Evolutionary conservation across 2,329 filamentous ascomycete species (phyloP), one percentile per base, ranked within the genome.

Genomic region (Ophiostoma perfectum): DNA sequence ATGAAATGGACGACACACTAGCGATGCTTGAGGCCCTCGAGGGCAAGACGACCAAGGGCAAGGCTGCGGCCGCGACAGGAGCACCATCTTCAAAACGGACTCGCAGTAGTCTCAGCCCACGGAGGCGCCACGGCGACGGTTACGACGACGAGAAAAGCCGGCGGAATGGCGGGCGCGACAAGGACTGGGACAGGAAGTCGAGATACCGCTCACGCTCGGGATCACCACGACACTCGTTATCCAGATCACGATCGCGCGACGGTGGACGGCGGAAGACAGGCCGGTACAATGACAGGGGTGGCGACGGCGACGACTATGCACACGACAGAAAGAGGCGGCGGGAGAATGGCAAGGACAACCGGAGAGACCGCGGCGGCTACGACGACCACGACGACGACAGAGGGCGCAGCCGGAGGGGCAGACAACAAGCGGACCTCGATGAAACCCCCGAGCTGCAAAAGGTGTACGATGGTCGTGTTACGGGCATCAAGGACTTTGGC

Each of bases 401-500:
- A 52, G 75, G 75, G 12, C n/a, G 18, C 9, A 5, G 42, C 58
- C 88, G 83, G 7, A 36, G 38, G 72, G 83, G 85, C 67, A 86
- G 87, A 0, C 90, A 91, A 0, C 85, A 86, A 1, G 85, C 84
- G 1, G 92, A 96, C 74, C 76, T 96, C 9, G 95, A 99, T 77
- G 90, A 97, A 66, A 79, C 85, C 58, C 93, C 95, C 0, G 81
- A 93, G 45, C 79, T 96, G 6, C 88, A 89, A 81, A 99, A 99
- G 76, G 81, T 97, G 2, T 99, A 99, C 75, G 86, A 92, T 71
- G 95, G 95, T 1, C 88, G 89, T 74, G 91, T 98, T 14, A 97
- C 92, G 0, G 93, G 93, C 0, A 83, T 99, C 67, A 98, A 97
- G 75, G 92, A 97, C 71, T 99, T 98, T 78, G 95, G 95, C 11